Evolutionary conservation across 768 basidiomycete species (phyloP).

Genomic region (Mycena vulgaris): DNA sequence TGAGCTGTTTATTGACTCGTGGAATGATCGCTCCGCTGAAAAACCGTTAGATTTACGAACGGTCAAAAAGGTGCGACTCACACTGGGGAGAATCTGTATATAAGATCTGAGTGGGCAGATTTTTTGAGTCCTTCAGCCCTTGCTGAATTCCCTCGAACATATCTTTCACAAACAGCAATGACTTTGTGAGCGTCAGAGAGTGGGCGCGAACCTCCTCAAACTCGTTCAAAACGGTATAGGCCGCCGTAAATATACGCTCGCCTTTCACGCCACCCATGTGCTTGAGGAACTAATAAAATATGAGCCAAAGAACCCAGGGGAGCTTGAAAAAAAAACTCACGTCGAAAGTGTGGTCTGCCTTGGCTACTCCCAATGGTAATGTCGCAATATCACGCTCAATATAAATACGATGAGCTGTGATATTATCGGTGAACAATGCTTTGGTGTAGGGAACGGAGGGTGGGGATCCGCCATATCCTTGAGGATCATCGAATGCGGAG

Average conservation of each 20-base stretch:
- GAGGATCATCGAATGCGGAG: conserved; percentile 11
- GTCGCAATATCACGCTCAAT: conserved; percentile 2
- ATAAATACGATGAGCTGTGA: background rate
- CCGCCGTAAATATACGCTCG: too few relatives aligned
- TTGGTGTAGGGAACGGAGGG: background rate
- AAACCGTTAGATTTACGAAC: background rate
- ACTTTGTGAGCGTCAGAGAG: background rate
- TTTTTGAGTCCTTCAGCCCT: background rate
- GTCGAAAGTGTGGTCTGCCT: conserved; percentile 6
- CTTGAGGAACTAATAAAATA: too few relatives aligned
- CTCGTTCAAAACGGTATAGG: too few relatives aligned
- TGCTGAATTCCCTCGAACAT: background rate
- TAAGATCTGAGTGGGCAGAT: conserved; percentile 5
- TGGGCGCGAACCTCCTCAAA: background rate
- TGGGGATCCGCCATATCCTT: background rate
- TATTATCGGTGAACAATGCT: background rate
- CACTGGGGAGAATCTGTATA: background rate
- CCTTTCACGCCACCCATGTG: too few relatives aligned
- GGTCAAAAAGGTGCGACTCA: background rate
- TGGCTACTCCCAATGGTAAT: background rate
- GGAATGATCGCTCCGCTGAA: background rate
- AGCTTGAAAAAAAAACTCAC: background rate
- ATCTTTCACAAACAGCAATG: background rate
- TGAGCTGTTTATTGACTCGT: background rate
- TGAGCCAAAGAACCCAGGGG: background rate